Conservation (phyloP, 768 basidiomycete genomes). For the Auriscalpium microsporum region DNA sequence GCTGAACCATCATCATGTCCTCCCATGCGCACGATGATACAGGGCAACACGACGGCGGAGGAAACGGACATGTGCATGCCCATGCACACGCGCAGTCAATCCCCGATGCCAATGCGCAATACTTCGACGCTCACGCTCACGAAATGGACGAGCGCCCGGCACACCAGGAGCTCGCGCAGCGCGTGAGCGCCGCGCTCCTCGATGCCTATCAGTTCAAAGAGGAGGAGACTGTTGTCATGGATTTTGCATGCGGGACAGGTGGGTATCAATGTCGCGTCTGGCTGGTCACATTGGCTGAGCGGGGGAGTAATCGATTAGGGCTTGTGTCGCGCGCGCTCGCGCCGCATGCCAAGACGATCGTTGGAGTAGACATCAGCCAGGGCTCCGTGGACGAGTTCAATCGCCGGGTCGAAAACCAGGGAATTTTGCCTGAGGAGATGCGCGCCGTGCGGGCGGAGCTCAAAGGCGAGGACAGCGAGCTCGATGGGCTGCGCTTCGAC, state of each 20-base stretch:
- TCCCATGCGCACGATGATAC: too few species aligned
- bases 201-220: background rate
- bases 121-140: background rate
- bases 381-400: constrained; percentile 63
- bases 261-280: background rate
- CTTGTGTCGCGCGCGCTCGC: constrained; percentile 54
- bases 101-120: background rate
- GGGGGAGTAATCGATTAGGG: constrained; percentile 32
- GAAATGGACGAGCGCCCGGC: background rate
- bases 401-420: constrained; percentile 45
- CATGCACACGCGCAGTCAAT: background rate
- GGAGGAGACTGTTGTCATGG: background rate
- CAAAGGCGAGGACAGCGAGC: constrained; percentile 37
- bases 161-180: background rate
- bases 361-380: constrained; percentile 72
- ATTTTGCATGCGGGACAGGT: constrained; percentile 3
- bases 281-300: background rate
- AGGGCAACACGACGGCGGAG: too few species aligned
- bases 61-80: background rate
- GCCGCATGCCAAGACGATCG: constrained; percentile 48
- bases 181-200: background rate
- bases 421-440: constrained; percentile 58
- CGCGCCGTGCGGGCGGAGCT: constrained; percentile 47
- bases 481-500: constrained; percentile 56
- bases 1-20: too few species aligned